Conservation (phyloP, 352 stramenopile species). For the Globisporangium nodosum region DNA sequence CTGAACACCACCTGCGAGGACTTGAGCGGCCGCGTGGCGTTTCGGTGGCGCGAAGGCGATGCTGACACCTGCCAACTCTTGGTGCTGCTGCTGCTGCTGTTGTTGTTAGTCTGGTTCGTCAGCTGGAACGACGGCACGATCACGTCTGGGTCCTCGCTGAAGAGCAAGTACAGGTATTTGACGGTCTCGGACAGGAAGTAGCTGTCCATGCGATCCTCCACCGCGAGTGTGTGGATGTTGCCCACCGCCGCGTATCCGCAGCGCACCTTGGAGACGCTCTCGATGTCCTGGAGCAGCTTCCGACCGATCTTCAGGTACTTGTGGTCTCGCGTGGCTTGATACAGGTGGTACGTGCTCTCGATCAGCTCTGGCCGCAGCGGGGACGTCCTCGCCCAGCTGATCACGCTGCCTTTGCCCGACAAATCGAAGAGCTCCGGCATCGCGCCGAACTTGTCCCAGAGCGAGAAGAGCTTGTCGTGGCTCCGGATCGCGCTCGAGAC, state of each 20-base stretch:
- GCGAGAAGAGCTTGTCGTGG: constrained; percentile 92
- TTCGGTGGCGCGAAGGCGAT: not conserved
- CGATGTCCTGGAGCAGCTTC: constrained; percentile 85
- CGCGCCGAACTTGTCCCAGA: constrained; percentile 93
- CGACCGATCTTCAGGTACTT: constrained; percentile 88
- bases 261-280: constrained; percentile 76
- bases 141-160: constrained; percentile 88
- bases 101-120: not conserved
- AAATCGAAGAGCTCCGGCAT: constrained; percentile 95
- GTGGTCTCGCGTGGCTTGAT: constrained; percentile 84
- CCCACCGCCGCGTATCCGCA: constrained; percentile 93
- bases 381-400: constrained; percentile 79
- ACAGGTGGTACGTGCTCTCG: constrained; percentile 96
- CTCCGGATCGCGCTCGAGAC: constrained; percentile 84
- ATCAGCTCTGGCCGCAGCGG: constrained; percentile 96
- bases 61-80: not conserved
- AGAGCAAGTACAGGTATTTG: constrained; percentile 99
- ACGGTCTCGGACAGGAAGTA: constrained; percentile 99
- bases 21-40: constrained; percentile 38
- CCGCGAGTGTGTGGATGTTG: constrained; percentile 84
- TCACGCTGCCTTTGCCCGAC: constrained; percentile 34
- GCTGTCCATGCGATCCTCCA: constrained; percentile 97
- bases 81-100: not conserved
- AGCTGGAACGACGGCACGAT: constrained; percentile 43
- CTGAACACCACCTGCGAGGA: constrained; percentile 74